Evolutionary conservation across 2,329 filamentous ascomycete genomes (phyloP), one percentile per base, ranked within the genome.

Genomic region (Albifimbria verrucaria): DNA sequence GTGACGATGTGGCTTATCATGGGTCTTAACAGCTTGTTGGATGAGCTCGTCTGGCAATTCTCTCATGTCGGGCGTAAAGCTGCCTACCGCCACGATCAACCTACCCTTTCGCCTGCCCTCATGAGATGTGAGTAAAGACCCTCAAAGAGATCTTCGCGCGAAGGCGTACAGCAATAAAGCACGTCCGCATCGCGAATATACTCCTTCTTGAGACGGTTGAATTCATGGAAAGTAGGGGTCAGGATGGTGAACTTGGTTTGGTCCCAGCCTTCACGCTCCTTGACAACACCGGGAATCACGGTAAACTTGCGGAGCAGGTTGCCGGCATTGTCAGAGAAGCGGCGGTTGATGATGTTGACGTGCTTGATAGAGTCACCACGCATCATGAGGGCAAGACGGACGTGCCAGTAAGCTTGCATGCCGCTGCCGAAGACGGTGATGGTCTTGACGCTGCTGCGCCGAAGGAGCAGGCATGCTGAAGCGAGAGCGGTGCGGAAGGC

Each of bases 361-460:
- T 88, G 83, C 62, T 87, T 86, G 61, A 96, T 87, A 20, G 90
- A 89, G 45, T 74, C 51, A 2, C 83, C 83, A 21, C 81, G 87
- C 48, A 94, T 78, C 57, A 93, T 79, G 11, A 97, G 79, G 0
- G 92, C 87, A 4, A 97, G 80, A 1, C 92, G 87, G 43, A 96
- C 84, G 68, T 97, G 93, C 92, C 92, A 97, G 74, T 93, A 96
- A 12, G 93, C 93, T 74, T 97, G 92, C 61, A 88, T 85, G 45
- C 93, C 93, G 28, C 88, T 87, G 22, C 93, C 93, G 68, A 97
- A 97, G 50, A 96, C 87, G 15, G 88, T 86, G 11, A 97, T 66
- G 15, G 86, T 90, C 65, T 87, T 86, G 42, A 96, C 87, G 24
- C 81, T 80, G 52, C 81, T 76, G 52, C 93, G 89, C 36, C 80